Evolutionary conservation across 1,284 basidiomycete species (phyloP).

Genomic region (Porogramme epimiltina): DNA sequence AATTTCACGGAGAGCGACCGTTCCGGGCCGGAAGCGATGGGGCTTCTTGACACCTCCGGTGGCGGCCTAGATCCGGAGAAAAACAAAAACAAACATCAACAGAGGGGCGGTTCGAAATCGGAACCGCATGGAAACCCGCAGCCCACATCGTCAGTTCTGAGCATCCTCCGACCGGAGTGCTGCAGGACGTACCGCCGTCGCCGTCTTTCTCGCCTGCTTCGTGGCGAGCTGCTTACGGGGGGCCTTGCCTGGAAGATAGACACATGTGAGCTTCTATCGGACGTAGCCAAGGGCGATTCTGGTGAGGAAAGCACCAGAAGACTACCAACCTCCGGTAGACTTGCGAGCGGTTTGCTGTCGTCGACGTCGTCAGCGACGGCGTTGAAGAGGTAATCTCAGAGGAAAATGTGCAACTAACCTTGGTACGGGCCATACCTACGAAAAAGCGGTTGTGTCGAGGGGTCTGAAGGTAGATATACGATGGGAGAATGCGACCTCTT

Average conservation of each 20-base stretch:
- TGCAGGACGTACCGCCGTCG: conserved; percentile 55
- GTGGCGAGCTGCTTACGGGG: conserved; percentile 91
- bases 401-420: conserved; percentile 45
- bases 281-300: conserved; percentile 15
- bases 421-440: conserved; percentile 70
- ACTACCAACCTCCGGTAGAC: conserved; percentile 73
- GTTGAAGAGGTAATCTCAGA: conserved; percentile 26
- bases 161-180: conserved; percentile 10
- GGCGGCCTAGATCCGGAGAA: conserved; percentile 52
- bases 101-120: conserved; percentile 15
- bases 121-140: conserved; percentile 23
- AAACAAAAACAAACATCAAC: conserved; percentile 23
- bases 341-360: conserved; percentile 80
- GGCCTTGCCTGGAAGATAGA: conserved; percentile 62
- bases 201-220: conserved; percentile 87
- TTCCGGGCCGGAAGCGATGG: conserved; percentile 96
- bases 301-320: not conserved
- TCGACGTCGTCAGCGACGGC: conserved; percentile 31
- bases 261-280: conserved; percentile 18
- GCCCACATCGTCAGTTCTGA: conserved; percentile 24
- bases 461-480: conserved; percentile 25
- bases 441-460: conserved; percentile 28
- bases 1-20: conserved; percentile 98
- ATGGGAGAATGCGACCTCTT: conserved; percentile 18
- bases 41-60: conserved; percentile 98